Conservation (phyloP, 805 yeast species). For the Saccharomycopsis capsularis region DNA sequence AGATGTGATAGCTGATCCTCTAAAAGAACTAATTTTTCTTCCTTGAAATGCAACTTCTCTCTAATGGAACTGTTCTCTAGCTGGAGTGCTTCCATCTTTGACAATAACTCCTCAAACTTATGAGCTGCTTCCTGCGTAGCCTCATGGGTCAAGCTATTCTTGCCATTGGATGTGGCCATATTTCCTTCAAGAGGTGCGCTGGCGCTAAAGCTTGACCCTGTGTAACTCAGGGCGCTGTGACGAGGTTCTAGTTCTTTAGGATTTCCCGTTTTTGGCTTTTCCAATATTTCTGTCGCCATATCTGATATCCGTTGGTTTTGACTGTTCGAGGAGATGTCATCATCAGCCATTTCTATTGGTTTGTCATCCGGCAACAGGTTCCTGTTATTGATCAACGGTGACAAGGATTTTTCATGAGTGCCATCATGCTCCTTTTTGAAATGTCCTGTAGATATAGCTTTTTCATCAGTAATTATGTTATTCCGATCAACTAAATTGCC, state of each 20-base stretch:
- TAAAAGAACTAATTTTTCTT: neutral
- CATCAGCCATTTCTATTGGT: too few relatives aligned
- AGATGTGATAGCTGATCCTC: neutral
- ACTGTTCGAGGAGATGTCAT: too few relatives aligned
- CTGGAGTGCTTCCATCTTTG: neutral
- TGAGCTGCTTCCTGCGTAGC: too few relatives aligned
- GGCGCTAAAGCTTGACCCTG: neutral
- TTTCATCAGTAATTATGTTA: conserved; percentile 3
- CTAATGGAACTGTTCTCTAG: neutral
- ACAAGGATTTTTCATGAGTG: too few relatives aligned
- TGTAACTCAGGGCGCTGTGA: too few relatives aligned
- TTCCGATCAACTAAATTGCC: neutral
- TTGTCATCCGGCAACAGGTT: too few relatives aligned
- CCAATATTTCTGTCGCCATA: too few relatives aligned
- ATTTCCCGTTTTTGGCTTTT: neutral
- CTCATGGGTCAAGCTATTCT: neutral
- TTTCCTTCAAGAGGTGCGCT: neutral
- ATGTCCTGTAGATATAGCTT: neutral
- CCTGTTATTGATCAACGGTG: too few relatives aligned
- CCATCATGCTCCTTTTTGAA: too few relatives aligned
- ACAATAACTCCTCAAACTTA: neutral
- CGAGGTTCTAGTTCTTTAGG: neutral
- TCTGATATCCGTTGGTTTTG: too few relatives aligned
- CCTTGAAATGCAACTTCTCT: neutral
- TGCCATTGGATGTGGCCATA: neutral